A percentile compares a stretch with the other conserved stretches of the same genome.
phyloP scores from a whole-genome alignment of 768 basidiomycete genomes.

The Tricholomella constricta region DNA sequence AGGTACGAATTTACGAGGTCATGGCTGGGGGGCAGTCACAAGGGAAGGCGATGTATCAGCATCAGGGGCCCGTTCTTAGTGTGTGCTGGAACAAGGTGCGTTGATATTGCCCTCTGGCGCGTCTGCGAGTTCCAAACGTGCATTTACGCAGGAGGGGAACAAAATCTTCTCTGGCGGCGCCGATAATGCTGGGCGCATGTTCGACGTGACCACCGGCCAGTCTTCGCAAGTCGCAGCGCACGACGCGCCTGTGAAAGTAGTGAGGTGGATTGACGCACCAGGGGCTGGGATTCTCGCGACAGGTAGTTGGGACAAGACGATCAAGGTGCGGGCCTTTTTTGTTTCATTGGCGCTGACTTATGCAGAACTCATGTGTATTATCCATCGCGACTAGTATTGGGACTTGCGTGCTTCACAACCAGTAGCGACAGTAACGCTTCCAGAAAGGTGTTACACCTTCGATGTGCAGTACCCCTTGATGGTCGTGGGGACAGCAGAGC shows the following conservation, averaged over 20 bases:
- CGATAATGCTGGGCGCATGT: constrained; percentile 95
- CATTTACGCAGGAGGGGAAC: constrained; percentile 69
- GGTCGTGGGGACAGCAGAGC: constrained; percentile 92
- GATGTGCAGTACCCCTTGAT: constrained; percentile 81
- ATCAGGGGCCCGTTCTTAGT: constrained; percentile 87
- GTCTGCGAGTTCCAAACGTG: constrained; percentile 8
- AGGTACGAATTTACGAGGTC: constrained; percentile 95
- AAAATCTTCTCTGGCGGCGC: constrained; percentile 92
- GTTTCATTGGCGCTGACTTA: neutral
- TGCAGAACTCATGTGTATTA: neutral
- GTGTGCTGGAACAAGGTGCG: constrained; percentile 91
- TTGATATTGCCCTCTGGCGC: constrained; percentile 7
- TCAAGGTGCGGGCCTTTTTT: constrained; percentile 63
- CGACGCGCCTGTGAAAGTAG: constrained; percentile 84
- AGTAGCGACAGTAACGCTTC: constrained; percentile 77
- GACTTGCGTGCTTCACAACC: constrained; percentile 79
- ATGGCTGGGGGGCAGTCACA: constrained; percentile 76
- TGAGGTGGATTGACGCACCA: constrained; percentile 79
- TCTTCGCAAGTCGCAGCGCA: constrained; percentile 85
- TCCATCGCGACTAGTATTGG: constrained; percentile 71
- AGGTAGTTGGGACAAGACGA: constrained; percentile 97
- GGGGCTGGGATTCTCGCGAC: constrained; percentile 81
- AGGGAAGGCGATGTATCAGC: constrained; percentile 87
- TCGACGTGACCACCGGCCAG: constrained; percentile 84
- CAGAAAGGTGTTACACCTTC: constrained; percentile 88